Evolutionary conservation across 495 filamentous ascomycete species (phyloP).

Genomic region (Neurospora sp.): DNA sequence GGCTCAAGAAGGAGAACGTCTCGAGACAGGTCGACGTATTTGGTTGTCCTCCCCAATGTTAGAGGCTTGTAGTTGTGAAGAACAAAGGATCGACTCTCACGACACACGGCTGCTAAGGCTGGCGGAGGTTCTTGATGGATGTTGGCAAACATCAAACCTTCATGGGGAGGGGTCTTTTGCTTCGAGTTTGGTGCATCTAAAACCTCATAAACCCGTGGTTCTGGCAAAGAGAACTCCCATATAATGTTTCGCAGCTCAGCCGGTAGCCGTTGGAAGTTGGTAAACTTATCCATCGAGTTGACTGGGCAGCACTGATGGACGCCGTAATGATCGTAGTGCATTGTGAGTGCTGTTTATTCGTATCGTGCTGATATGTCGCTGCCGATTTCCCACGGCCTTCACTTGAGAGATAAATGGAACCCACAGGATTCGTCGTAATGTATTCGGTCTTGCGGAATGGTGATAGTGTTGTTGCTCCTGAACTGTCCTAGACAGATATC

Average conservation of each 20-base stretch:
- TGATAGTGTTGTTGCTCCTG: not conserved
- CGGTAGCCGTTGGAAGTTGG: constrained; percentile 23
- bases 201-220: constrained; percentile 38
- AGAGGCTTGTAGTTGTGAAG: constrained; percentile 38
- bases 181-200: constrained; percentile 35
- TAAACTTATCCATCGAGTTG: constrained; percentile 16
- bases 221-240: constrained; percentile 37
- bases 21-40: constrained; percentile 35
- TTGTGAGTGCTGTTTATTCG: constrained; percentile 4
- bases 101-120: constrained; percentile 35
- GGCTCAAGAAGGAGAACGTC: constrained; percentile 42
- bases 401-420: constrained; percentile 1
- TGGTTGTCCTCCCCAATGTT: constrained; percentile 35
- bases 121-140: constrained; percentile 37
- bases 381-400: not conserved
- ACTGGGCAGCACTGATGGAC: constrained; percentile 14
- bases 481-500: not conserved
- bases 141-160: constrained; percentile 40
- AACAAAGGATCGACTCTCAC: constrained; percentile 38
- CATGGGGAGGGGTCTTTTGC: constrained; percentile 27
- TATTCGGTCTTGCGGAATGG: not conserved
- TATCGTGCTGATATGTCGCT: not conserved
- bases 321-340: constrained; percentile 14
- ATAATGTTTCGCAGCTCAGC: constrained; percentile 30
- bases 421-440: not conserved